Base-by-base conservation (phyloP, 306 rosid genomes). In the Sphenostylis stenocarpa region DNA sequence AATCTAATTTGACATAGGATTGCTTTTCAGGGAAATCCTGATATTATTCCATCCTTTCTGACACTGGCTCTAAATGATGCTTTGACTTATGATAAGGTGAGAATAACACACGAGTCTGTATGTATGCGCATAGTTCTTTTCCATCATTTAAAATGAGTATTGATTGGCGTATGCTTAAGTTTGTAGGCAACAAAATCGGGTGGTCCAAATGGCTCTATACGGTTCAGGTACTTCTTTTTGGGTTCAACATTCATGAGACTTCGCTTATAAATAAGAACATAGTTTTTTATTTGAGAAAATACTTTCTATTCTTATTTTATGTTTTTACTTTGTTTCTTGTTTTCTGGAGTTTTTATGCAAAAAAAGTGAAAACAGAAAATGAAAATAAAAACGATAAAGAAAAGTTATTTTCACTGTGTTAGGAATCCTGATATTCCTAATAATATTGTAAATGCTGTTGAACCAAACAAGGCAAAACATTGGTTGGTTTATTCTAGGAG, bases 141-240 rank as follows among this genome's bases (percentile, higher is more conserved):
- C 70, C 66, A 24, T 75, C 15, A n/a, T 80, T 70, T 73, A 71
- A 68, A 70, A 26, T 39, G 51, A 77, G 31, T 74, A 53, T 65
- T 85, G 72, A 83, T 82, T 57, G 75, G 49, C 26, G 74, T 86
- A 52, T 80, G 82, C 81, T 87, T 65, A 67, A 83, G 83, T 82
- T 80, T 90, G 86, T 84, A 95, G 98, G 98, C 97, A 74, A 90
- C 97, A 31, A 95, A 95, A 92, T 67, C 97, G 0, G 98, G 98
- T 28, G 98, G 97, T 19, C 91, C 98, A 45, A 95, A 95, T 82
- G 98, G 96, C 77, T 95, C 98, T 39, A 89, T 95, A 76, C 80
- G 97, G 77, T 84, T 95, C 86, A 92, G 98, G 97, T 92, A 86
- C 83, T 81, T 58, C n/a, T 31, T 78, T 69, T 72, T 21, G 65